These are phyloP conservation scores for Cyclanthera cordifolia DNA, from an alignment of 306 rosid species.

Conservation along the genomic window DNA sequence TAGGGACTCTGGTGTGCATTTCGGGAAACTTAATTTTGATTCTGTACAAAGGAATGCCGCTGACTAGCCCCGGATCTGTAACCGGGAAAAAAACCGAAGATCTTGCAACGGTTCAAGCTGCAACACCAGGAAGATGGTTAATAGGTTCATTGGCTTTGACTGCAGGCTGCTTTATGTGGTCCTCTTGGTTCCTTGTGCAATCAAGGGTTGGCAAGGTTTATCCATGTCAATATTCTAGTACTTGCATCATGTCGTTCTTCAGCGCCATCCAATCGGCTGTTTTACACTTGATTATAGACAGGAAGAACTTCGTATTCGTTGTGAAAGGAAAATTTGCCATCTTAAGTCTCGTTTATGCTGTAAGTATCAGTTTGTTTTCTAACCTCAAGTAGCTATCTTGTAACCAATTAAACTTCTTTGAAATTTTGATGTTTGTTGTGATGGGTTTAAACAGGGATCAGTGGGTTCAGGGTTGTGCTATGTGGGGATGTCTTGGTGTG, in stretches of 20 bases:
- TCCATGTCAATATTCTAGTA: slow-evolving; percentile 74
- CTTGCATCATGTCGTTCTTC: slow-evolving; percentile 58
- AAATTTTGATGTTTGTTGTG: background rate
- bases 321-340: slow-evolving; percentile 54
- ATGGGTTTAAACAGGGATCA: slow-evolving; percentile 42
- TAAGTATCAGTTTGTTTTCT: slow-evolving; percentile 27
- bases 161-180: slow-evolving; percentile 59
- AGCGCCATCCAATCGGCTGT: slow-evolving; percentile 56
- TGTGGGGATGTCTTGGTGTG: slow-evolving; percentile 93
- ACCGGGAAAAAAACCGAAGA: slow-evolving; percentile 6
- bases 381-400: background rate
- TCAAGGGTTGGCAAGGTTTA: slow-evolving; percentile 46
- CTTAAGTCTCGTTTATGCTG: slow-evolving; percentile 43
- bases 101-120: slow-evolving; percentile 6
- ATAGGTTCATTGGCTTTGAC: slow-evolving; percentile 45
- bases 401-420: background rate
- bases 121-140: slow-evolving; percentile 37
- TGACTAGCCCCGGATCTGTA: slow-evolving; percentile 24
- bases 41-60: slow-evolving; percentile 57
- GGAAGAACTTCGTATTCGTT: slow-evolving; percentile 36
- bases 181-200: slow-evolving; percentile 88
- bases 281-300: slow-evolving; percentile 36
- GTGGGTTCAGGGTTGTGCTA: slow-evolving; percentile 88
- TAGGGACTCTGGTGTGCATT: slow-evolving; percentile 46
- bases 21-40: slow-evolving; percentile 49